Evolutionary conservation across 805 yeast genomes (phyloP), one percentile per base, ranked within the genome.

Genomic region (Pichia cephalocereana): DNA sequence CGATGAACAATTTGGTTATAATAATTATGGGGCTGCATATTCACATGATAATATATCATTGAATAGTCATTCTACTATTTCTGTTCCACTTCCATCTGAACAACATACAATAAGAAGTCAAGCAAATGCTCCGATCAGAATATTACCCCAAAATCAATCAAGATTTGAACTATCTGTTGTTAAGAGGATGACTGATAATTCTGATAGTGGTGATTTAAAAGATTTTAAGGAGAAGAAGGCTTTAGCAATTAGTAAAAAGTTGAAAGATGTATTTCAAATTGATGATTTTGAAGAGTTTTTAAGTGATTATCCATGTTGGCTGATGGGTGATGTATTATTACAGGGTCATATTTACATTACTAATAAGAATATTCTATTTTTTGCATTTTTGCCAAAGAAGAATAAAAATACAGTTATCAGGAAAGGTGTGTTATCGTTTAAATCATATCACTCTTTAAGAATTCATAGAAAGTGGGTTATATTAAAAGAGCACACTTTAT

Each of bases 261-360:
- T 74, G 40, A 60, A 57, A 36, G 52, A 57, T 8, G 63, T 66
- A 2, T 75, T 76, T 55, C 71, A 70, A 6, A 63, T 83, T n/a
- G 61, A 64, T n/a, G 75, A 71, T 19, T 71, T 72, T 39, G 89
- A 83, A 54, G 63, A 64, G n/a, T 72, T 82, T 51, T 56, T 75
- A 32, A 75, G 73, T n/a, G 85, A 81, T 52, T 83, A 73, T 57
- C 74, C 83, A 3, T 80, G 89, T 31, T 90, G 96, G 96, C 68
- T 90, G 37, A 70, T 88, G 49, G 77, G 81, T 51, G 95, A 86
- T 57, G 93, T 90, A 0, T 68, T 91, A 28, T 67, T 89, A 27
- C 96, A 88, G 63, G 98, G 98, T 3, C 90, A 85, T 57, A 63
- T 89, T 17, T 84, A 84, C 56, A 63, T 91, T 27, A 89, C 97